Evolutionary conservation across 2,329 filamentous ascomycete species (phyloP).

Genomic region (Pseudopyrenochaeta lycopersici): DNA sequence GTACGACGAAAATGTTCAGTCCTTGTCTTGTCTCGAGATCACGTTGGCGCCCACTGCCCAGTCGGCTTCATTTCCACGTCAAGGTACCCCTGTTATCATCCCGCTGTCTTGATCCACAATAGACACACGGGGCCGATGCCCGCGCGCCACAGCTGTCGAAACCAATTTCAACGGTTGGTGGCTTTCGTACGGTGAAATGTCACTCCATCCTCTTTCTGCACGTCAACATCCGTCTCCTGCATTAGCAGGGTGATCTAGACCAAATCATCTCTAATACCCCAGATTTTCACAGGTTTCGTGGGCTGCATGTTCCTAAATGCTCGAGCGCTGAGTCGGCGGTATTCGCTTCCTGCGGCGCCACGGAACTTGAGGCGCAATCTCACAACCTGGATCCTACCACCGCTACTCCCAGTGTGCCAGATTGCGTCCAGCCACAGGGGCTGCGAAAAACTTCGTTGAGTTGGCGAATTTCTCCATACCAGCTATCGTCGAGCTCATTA

Average conservation of each 20-base stretch:
- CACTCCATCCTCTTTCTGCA: slow-evolving; percentile 1
- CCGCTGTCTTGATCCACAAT: slow-evolving; percentile 7
- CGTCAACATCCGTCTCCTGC: slow-evolving; percentile 5
- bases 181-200: slow-evolving; percentile 16
- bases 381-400: slow-evolving; percentile 2
- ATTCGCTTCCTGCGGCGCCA: slow-evolving; percentile 13
- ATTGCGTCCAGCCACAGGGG: slow-evolving; percentile 15
- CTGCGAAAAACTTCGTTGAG: background rate
- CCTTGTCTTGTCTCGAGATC: background rate
- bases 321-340: background rate
- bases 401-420: slow-evolving; percentile 1
- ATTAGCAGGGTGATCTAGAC: slow-evolving; percentile 9
- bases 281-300: background rate
- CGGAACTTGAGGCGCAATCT: slow-evolving; percentile 2
- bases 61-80: slow-evolving; percentile 20
- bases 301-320: background rate
- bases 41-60: slow-evolving; percentile 1
- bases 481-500: background rate
- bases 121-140: slow-evolving; percentile 7
- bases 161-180: slow-evolving; percentile 19
- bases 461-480: background rate
- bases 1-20: background rate
- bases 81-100: slow-evolving; percentile 10
- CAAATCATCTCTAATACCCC: background rate
- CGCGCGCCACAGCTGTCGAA: slow-evolving; percentile 12